Evolutionary conservation across 176 grass and related monocot species (phyloP).

Genomic region (Musa beccarii): DNA sequence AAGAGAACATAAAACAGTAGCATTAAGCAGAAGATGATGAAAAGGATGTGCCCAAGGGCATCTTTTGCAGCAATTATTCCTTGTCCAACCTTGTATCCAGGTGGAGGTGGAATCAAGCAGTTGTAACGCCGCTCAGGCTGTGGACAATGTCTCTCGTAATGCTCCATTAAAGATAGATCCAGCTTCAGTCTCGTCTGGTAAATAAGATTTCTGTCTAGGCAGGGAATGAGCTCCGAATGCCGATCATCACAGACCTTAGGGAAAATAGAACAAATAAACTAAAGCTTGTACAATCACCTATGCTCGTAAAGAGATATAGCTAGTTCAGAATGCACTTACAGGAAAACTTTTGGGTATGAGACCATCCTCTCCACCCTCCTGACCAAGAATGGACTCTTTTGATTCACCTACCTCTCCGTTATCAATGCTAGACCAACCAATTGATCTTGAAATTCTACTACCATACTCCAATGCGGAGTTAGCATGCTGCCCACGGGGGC

Average conservation of each 20-base stretch:
- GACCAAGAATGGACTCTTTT: slow-evolving; percentile 79
- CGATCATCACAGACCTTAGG: slow-evolving; percentile 74
- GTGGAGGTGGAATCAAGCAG: slow-evolving; percentile 83
- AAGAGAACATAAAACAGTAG: background rate
- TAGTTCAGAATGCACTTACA: slow-evolving; percentile 31
- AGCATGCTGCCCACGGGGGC: slow-evolving; percentile 40
- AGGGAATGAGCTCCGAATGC: slow-evolving; percentile 95
- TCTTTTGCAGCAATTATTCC: background rate
- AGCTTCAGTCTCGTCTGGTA: slow-evolving; percentile 94
- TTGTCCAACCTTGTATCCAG: slow-evolving; percentile 70
- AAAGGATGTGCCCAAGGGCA: slow-evolving; percentile 1
- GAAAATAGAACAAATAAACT: background rate
- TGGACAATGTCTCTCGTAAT: slow-evolving; percentile 96
- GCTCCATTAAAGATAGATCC: slow-evolving; percentile 96
- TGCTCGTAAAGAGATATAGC: background rate
- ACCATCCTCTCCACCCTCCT: slow-evolving; percentile 34
- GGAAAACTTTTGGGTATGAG: slow-evolving; percentile 73
- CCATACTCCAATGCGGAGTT: slow-evolving; percentile 63
- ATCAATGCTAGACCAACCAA: slow-evolving; percentile 58
- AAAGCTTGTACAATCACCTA: background rate
- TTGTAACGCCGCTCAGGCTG: slow-evolving; percentile 84
- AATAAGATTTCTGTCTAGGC: slow-evolving; percentile 98
- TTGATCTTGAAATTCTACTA: slow-evolving; percentile 63
- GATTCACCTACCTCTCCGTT: slow-evolving; percentile 33
- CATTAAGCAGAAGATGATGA: background rate